A percentile compares a stretch with the other conserved stretches of the same genome.
Evolutionary conservation across 140 eudicot species (phyloP).

Genomic region (Oenanthe javanica): DNA sequence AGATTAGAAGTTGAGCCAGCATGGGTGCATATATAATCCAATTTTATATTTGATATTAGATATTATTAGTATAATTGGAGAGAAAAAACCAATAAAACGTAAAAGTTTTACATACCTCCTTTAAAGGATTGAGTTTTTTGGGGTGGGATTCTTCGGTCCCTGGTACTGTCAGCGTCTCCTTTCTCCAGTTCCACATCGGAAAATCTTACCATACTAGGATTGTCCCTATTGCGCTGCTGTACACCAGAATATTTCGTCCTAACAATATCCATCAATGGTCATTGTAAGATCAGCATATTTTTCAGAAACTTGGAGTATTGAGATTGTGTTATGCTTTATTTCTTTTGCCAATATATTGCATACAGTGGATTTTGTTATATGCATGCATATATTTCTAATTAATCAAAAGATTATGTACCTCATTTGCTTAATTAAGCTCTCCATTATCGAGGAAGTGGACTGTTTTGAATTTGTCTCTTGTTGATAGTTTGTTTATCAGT

Average conservation of each 20-base stretch:
- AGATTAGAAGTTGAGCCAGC: background rate
- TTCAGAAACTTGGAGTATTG: background rate
- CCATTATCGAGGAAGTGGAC: constrained; percentile 12
- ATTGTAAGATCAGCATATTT: background rate
- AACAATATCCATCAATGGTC: background rate
- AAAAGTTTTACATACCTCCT: constrained; percentile 31
- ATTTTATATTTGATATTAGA: no score
- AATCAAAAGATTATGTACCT: constrained; percentile 19
- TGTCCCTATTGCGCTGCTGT: background rate
- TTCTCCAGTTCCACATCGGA: constrained; percentile 34
- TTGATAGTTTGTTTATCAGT: background rate
- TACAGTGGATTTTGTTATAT: background rate
- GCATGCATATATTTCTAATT: background rate
- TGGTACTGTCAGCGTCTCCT: constrained; percentile 33
- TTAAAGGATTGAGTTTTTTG: constrained; percentile 47
- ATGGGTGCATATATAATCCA: background rate
- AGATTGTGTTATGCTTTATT: background rate
- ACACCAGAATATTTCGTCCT: constrained; percentile 1
- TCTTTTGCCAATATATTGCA: no score
- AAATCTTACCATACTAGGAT: constrained; percentile 38
- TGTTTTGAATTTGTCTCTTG: background rate
- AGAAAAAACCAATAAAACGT: background rate
- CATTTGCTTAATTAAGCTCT: constrained; percentile 42
- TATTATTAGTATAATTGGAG: background rate
- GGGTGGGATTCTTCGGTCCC: constrained; percentile 35